Evolutionary conservation across 805 yeast species (phyloP).

Genomic region (Suhomyces canberraensis): DNA sequence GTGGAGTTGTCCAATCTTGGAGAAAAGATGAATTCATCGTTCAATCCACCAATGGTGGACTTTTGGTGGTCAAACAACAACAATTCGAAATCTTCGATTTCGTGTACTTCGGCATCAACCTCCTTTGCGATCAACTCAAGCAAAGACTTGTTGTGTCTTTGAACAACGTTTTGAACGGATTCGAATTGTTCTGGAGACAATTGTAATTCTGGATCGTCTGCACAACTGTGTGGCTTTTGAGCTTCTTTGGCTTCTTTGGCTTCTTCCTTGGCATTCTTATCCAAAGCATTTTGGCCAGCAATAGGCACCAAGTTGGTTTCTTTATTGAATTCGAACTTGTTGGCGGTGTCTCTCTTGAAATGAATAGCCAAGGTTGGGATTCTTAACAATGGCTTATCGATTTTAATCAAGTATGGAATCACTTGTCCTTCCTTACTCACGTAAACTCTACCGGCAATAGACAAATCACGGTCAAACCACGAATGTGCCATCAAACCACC

Average conservation of each 20-base stretch:
- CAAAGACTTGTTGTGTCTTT: slow-evolving; percentile 75
- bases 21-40: slow-evolving; percentile 86
- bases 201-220: slow-evolving; percentile 48
- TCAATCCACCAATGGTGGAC: slow-evolving; percentile 80
- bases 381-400: slow-evolving; percentile 79
- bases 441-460: slow-evolving; percentile 89
- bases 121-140: slow-evolving; percentile 68
- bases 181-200: slow-evolving; percentile 54
- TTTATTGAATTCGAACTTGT: slow-evolving; percentile 82
- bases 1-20: slow-evolving; percentile 90
- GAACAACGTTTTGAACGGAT: slow-evolving; percentile 59
- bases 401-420: slow-evolving; percentile 68
- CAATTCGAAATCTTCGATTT: slow-evolving; percentile 88
- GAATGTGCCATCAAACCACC: slow-evolving; percentile 97
- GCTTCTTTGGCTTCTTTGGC: slow-evolving; percentile 14
- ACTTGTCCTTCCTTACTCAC: slow-evolving; percentile 50
- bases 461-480: slow-evolving; percentile 94
- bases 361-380: slow-evolving; percentile 96
- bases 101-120: slow-evolving; percentile 46
- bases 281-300: slow-evolving; percentile 53
- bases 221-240: slow-evolving; percentile 34
- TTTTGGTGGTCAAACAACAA: slow-evolving; percentile 81
- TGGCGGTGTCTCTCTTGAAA: slow-evolving; percentile 70
- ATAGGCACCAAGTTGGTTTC: slow-evolving; percentile 86
- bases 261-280: slow-evolving; percentile 17